These are phyloP conservation scores for Cydonia oblonga DNA, from an alignment of 331 rosid genomes.

Conservation along the genomic window DNA sequence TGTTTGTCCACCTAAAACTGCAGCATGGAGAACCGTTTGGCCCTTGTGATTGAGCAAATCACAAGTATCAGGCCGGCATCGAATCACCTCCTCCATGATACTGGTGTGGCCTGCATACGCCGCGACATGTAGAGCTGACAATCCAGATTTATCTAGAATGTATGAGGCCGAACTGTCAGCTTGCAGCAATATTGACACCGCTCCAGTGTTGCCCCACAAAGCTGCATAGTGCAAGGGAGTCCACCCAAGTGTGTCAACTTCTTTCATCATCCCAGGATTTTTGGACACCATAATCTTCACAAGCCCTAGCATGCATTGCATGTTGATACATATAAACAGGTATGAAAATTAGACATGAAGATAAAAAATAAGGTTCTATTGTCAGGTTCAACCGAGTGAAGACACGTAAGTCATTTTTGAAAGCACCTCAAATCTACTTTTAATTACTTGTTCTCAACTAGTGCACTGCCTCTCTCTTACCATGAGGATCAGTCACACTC, in stretches of 20 bases:
- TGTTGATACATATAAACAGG: too few relatives aligned
- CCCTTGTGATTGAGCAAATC: conserved; percentile 1
- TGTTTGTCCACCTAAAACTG: background rate
- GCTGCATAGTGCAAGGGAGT: conserved; percentile 18
- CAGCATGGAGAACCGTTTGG: conserved; percentile 9
- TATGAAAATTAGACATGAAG: background rate
- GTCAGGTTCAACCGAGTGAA: too few relatives aligned
- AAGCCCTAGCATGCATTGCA: background rate
- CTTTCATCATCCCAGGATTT: background rate
- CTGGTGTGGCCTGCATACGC: conserved; percentile 5
- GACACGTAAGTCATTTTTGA: too few relatives aligned
- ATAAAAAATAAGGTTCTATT: background rate
- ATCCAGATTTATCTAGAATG: background rate
- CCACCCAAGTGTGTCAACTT: conserved; percentile 7
- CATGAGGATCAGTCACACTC: too few relatives aligned
- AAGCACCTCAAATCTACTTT: too few relatives aligned
- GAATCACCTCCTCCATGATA: conserved; percentile 1
- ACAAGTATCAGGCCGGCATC: conserved; percentile 3
- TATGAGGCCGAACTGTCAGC: background rate
- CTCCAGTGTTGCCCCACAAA: background rate
- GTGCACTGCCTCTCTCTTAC: too few relatives aligned
- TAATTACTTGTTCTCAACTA: too few relatives aligned
- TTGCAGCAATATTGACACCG: background rate
- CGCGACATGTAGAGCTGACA: conserved; percentile 16
- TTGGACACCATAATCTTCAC: background rate